phyloP scores from a whole-genome alignment of 371 early-diverging fungal species.

The Mucor mucedo region DNA sequence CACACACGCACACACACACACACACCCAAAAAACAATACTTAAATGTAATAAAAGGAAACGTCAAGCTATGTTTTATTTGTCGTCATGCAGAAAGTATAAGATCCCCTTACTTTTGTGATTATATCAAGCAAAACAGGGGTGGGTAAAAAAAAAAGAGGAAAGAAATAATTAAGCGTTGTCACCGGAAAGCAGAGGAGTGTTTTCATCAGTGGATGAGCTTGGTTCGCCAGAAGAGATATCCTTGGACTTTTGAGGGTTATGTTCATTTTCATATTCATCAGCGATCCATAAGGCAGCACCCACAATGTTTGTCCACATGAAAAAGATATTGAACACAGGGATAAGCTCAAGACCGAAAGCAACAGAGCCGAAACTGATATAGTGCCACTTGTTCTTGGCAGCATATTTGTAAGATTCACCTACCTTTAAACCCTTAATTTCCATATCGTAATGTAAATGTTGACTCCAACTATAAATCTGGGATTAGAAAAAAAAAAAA shows the following conservation, averaged over 20 bases:
- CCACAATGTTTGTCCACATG: conserved; percentile 70
- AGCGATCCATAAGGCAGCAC: conserved; percentile 69
- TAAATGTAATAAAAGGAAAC: too few species aligned
- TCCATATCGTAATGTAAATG: conserved; percentile 53
- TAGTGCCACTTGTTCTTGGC: conserved; percentile 35
- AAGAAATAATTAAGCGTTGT: not conserved
- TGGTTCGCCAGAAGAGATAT: conserved; percentile 11
- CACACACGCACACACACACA: too few species aligned
- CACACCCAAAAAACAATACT: too few species aligned
- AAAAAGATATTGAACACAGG: conserved; percentile 67
- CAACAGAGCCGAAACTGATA: conserved; percentile 56
- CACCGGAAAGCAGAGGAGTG: conserved; percentile 18
- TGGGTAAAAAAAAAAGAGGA: too few species aligned
- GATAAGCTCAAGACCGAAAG: conserved; percentile 60
- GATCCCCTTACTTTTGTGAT: too few species aligned
- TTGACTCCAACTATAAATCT: conserved; percentile 35
- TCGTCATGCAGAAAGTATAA: too few species aligned
- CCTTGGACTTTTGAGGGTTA: not conserved
- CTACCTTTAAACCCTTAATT: conserved; percentile 42
- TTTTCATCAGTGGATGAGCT: conserved; percentile 8
- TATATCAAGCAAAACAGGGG: too few species aligned
- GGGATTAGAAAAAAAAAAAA: not conserved
- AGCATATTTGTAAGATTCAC: conserved; percentile 36
- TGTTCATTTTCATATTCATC: conserved; percentile 43
- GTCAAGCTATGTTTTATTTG: too few species aligned